These are phyloP conservation scores for Rhizoclosmatium sp. DNA, from an alignment of 192 early-diverging fungal genomes.

Conservation along the genomic window DNA sequence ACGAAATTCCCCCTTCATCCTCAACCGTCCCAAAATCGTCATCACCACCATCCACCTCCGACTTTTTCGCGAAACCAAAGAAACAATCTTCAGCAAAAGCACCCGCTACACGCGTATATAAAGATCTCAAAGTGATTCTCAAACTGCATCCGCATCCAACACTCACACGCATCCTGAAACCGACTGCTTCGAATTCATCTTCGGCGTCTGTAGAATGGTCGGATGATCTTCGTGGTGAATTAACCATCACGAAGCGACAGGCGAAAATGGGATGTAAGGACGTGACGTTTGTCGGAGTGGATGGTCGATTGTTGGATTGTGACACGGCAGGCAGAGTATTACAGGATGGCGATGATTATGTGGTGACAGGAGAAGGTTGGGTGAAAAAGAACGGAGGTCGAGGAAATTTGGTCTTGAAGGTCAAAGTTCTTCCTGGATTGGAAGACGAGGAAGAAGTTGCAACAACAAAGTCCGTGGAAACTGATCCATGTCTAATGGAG, in stretches of 20 bases:
- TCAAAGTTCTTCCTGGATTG: not conserved
- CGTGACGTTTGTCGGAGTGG: not conserved
- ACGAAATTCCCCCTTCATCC: conserved; percentile 2
- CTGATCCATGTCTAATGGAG: no score
- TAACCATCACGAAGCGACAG: not conserved
- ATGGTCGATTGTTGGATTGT: conserved; percentile 14
- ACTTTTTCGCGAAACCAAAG: not conserved
- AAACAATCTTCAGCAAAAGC: not conserved
- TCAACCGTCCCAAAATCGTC: not conserved
- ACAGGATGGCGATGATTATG: not conserved
- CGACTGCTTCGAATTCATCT: not conserved
- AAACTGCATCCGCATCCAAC: conserved; percentile 3
- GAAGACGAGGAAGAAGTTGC: not conserved
- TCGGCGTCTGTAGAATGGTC: not conserved
- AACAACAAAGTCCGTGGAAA: no score
- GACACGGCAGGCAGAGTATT: not conserved
- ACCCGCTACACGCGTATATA: not conserved
- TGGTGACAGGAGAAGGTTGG: not conserved
- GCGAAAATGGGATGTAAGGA: not conserved
- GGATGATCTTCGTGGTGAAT: not conserved
- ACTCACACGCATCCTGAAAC: not conserved
- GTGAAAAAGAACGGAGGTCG: not conserved
- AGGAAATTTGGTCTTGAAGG: conserved; percentile 5
- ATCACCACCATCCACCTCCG: not conserved
- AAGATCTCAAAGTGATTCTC: not conserved